phyloP scores from a whole-genome alignment of 257 asterid species.

The Henckelia pumila region DNA sequence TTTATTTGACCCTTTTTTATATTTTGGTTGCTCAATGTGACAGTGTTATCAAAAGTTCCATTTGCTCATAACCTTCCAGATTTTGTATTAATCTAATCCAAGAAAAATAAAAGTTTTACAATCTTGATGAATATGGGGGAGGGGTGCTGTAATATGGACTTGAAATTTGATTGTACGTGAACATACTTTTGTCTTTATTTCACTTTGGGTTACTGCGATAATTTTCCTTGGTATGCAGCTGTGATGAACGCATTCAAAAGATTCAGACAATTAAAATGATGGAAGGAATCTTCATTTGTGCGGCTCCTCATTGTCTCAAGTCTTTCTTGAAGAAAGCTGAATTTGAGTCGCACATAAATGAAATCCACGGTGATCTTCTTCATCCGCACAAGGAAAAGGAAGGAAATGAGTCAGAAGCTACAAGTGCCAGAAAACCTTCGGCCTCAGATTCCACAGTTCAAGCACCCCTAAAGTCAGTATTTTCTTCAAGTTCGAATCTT shows the following conservation, averaged over 20 bases:
- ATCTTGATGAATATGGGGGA: slow-evolving; percentile 4
- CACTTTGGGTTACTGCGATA: slow-evolving; percentile 14
- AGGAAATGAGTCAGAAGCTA: slow-evolving; percentile 64
- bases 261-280: slow-evolving; percentile 92
- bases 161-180: slow-evolving; percentile 5
- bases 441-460: slow-evolving; percentile 91
- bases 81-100: not conserved
- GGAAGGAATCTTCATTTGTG: slow-evolving; percentile 86
- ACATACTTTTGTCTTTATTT: slow-evolving; percentile 7
- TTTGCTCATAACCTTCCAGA: slow-evolving; percentile 19
- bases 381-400: slow-evolving; percentile 51
- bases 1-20: not conserved
- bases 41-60: not conserved
- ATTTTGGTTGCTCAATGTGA: slow-evolving; percentile 1
- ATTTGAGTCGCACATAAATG: slow-evolving; percentile 63
- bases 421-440: slow-evolving; percentile 63
- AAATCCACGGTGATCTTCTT: slow-evolving; percentile 62
- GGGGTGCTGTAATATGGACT: not conserved
- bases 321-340: slow-evolving; percentile 84
- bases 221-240: slow-evolving; percentile 45
- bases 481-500: slow-evolving; percentile 65
- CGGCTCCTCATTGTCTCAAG: slow-evolving; percentile 94
- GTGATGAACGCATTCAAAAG: slow-evolving; percentile 89
- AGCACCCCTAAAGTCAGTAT: slow-evolving; percentile 60
- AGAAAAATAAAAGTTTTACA: slow-evolving; percentile 8